Evolutionary conservation across 805 yeast genomes (phyloP).

Genomic region (Sugiyamaella qingdaonensis): DNA sequence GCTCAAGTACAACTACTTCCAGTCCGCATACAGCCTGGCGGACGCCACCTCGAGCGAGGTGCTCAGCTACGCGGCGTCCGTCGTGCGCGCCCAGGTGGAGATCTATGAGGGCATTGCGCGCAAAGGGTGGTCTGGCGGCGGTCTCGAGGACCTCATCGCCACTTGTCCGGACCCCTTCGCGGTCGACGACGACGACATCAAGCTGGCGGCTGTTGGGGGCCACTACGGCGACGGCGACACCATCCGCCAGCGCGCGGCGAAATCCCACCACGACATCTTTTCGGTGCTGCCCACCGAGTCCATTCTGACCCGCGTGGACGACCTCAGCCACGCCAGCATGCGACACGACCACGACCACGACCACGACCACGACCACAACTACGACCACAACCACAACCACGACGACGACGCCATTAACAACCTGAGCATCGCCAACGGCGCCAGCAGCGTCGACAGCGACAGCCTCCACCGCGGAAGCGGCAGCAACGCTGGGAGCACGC

Average conservation of each 20-base stretch:
- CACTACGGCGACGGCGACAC: slow-evolving; percentile 2
- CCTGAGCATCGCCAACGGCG: not conserved
- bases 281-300: slow-evolving; percentile 28
- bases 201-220: slow-evolving; percentile 5
- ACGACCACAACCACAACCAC: not conserved
- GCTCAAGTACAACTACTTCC: slow-evolving; percentile 70
- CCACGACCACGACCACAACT: slow-evolving; percentile 7
- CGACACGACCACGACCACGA: not conserved
- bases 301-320: slow-evolving; percentile 23
- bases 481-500: slow-evolving; percentile 6
- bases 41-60: slow-evolving; percentile 57
- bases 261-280: slow-evolving; percentile 15
- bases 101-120: slow-evolving; percentile 74
- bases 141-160: slow-evolving; percentile 63
- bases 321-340: slow-evolving; percentile 3
- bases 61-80: slow-evolving; percentile 53
- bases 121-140: slow-evolving; percentile 87
- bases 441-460: no score
- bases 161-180: slow-evolving; percentile 64
- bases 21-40: slow-evolving; percentile 56
- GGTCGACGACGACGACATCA: slow-evolving; percentile 23
- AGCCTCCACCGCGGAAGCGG: not conserved
- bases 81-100: slow-evolving; percentile 76
- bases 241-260: not conserved
- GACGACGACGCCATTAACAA: not conserved